A percentile compares a stretch with the other conserved stretches of the same genome.
These are phyloP conservation scores for Penicillium waksmanii DNA, from an alignment of 495 filamentous ascomycete genomes.

Conservation along the genomic window DNA sequence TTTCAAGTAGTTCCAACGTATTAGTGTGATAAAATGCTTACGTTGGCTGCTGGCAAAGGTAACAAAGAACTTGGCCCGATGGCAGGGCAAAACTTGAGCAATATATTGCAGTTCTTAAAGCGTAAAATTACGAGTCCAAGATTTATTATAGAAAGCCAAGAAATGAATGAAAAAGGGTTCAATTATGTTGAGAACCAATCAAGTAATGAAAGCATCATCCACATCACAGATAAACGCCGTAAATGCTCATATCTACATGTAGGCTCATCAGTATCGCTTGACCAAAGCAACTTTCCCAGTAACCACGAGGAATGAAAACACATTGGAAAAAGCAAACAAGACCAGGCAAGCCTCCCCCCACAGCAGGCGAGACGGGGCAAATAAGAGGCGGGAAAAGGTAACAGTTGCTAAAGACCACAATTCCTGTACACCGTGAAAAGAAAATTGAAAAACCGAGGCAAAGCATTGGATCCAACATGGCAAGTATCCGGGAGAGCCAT, in stretches of 20 bases:
- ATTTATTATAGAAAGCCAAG: background rate
- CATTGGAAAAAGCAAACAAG: constrained; percentile 28
- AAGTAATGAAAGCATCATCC: constrained; percentile 28
- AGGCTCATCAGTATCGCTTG: constrained; percentile 43
- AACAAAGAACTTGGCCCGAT: too few relatives aligned
- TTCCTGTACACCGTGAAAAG: constrained; percentile 39
- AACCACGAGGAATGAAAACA: constrained; percentile 30
- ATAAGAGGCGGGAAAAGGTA: constrained; percentile 20
- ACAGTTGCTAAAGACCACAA: constrained; percentile 27
- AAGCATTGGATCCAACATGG: constrained; percentile 11
- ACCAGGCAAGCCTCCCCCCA: constrained; percentile 20
- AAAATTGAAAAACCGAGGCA: constrained; percentile 16
- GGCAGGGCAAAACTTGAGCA: too few relatives aligned
- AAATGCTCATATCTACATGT: constrained; percentile 56
- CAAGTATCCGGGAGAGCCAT: constrained; percentile 26
- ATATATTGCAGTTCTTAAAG: too few relatives aligned
- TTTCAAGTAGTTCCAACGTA: too few relatives aligned
- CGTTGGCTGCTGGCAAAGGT: too few relatives aligned
- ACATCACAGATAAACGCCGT: constrained; percentile 41
- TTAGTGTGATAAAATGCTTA: too few relatives aligned
- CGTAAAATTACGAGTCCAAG: background rate
- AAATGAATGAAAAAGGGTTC: constrained; percentile 15
- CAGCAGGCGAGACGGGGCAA: constrained; percentile 13
- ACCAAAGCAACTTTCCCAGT: constrained; percentile 42
- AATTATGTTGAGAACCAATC: constrained; percentile 25